Conservation (phyloP, 345 rosid species). For the Combretum micranthum region DNA sequence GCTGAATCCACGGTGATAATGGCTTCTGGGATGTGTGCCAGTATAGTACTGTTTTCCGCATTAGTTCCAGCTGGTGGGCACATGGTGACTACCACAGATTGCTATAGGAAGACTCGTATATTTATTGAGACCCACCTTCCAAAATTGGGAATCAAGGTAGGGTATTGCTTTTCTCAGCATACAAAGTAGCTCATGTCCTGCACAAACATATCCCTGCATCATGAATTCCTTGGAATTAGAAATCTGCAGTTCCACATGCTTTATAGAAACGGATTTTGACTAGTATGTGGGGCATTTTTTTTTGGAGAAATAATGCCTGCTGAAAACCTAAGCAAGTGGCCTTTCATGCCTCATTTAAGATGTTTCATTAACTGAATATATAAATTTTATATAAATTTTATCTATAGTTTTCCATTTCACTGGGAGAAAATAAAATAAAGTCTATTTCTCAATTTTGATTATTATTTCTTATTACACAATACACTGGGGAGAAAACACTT, state of each 20-base stretch:
- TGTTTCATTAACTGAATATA: no score
- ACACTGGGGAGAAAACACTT: no score
- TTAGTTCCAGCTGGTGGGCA: slow-evolving; percentile 98
- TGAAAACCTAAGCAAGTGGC: no score
- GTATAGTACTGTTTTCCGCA: slow-evolving; percentile 81
- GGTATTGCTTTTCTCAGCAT: background rate
- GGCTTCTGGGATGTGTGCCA: slow-evolving; percentile 99
- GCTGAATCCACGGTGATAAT: slow-evolving; percentile 87
- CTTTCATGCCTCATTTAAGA: no score
- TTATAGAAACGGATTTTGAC: no score
- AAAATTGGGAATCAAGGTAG: slow-evolving; percentile 85
- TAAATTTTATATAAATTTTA: no score
- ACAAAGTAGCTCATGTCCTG: slow-evolving; percentile 5
- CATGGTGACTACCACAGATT: slow-evolving; percentile 87
- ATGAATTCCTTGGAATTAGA: no score
- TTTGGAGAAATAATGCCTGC: background rate
- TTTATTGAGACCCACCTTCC: slow-evolving; percentile 93
- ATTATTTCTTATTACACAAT: no score
- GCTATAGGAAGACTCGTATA: slow-evolving; percentile 90
- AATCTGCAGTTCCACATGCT: no score
- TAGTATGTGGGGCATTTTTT: background rate
- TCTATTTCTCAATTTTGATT: no score
- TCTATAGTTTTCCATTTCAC: no score
- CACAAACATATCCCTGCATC: background rate
- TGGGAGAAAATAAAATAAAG: no score